A percentile compares a stretch with the other conserved stretches of the same genome.
Conservation (phyloP, 2,329 filamentous ascomycete genomes). For the Tolypocladium nubicola region DNA sequence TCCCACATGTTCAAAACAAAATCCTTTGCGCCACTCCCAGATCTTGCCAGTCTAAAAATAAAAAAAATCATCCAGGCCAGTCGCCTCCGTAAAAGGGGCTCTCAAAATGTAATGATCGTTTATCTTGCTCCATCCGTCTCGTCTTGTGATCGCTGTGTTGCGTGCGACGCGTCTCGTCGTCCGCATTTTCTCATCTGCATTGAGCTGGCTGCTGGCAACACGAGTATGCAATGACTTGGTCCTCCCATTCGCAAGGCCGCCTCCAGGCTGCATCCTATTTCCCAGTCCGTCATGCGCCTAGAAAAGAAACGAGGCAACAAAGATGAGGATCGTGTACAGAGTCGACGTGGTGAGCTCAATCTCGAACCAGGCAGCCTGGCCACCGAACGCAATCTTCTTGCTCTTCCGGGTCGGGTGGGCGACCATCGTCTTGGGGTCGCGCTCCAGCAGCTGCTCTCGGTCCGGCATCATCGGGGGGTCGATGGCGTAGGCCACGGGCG, state of each 20-base stretch:
- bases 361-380: conserved; percentile 45
- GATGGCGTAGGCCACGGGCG: conserved; percentile 49
- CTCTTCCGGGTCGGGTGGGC: conserved; percentile 37
- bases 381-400: conserved; percentile 45
- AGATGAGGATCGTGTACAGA: conserved; percentile 36
- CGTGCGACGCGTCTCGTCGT: background rate
- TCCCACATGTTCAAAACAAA: background rate
- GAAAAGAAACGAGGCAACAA: conserved; percentile 29
- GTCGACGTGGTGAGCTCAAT: conserved; percentile 42
- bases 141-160: background rate
- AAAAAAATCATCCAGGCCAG: background rate
- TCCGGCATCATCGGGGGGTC: conserved; percentile 48
- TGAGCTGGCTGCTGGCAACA: background rate
- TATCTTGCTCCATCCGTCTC: background rate
- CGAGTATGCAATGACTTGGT: background rate
- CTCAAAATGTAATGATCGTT: background rate
- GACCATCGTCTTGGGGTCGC: conserved; percentile 44
- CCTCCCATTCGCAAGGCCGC: background rate
- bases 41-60: background rate
- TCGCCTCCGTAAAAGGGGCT: background rate
- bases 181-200: background rate
- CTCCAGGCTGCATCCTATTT: background rate
- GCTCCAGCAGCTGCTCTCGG: conserved; percentile 42
- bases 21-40: background rate
- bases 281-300: conserved; percentile 1